These are phyloP conservation scores for Barnettozyma botsteinii DNA, from an alignment of 805 yeast species.

Conservation along the genomic window DNA sequence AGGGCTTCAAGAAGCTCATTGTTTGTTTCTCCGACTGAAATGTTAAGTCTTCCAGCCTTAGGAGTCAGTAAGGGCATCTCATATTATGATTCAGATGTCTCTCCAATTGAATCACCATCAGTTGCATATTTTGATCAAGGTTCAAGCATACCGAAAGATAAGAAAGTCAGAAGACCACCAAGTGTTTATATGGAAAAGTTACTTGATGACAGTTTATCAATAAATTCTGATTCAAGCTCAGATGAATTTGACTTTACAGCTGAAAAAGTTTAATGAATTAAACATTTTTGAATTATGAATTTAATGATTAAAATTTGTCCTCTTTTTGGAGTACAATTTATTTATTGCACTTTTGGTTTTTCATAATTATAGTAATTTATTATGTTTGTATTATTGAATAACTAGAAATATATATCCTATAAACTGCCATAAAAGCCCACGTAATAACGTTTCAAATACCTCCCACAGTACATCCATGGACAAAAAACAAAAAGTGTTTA, in stretches of 20 bases:
- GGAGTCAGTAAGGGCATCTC: conserved; percentile 6
- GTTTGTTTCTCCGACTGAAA: conserved; percentile 48
- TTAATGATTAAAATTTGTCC: neutral
- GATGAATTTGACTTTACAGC: conserved; percentile 5
- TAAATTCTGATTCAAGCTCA: conserved; percentile 3
- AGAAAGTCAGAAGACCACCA: conserved; percentile 38
- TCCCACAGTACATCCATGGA: neutral
- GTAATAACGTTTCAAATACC: neutral
- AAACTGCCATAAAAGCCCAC: too few species aligned
- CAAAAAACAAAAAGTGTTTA: conserved; percentile 1
- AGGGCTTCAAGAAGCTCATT: conserved; percentile 36
- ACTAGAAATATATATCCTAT: too few species aligned
- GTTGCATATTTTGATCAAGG: conserved; percentile 6
- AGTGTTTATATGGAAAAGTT: conserved; percentile 43
- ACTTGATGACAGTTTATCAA: conserved; percentile 27
- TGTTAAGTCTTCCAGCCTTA: conserved; percentile 25
- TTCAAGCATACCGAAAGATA: conserved; percentile 3
- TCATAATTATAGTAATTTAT: too few species aligned
- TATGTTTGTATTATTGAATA: too few species aligned
- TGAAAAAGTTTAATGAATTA: conserved; percentile 21
- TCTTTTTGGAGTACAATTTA: too few species aligned
- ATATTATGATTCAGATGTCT: conserved; percentile 6
- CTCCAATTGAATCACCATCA: conserved; percentile 25
- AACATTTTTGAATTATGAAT: too few species aligned
- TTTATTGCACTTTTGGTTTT: too few species aligned